These are phyloP conservation scores for Wallemia mellicola DNA, from an alignment of 1,284 basidiomycete genomes.

Conservation along the genomic window DNA sequence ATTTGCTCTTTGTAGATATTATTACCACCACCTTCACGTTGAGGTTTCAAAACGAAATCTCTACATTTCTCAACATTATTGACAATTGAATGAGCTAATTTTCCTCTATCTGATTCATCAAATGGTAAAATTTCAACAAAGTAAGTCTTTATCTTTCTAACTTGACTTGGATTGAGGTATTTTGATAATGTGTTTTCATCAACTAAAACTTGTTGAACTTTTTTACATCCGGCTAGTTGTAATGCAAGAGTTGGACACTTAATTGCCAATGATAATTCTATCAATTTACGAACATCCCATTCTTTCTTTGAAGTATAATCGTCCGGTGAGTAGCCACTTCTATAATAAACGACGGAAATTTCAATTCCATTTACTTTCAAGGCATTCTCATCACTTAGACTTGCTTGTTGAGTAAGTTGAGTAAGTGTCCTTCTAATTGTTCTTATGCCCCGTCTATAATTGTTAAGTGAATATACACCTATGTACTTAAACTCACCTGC, in stretches of 20 bases:
- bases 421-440: conserved; percentile 44
- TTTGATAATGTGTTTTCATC: conserved; percentile 39
- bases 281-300: conserved; percentile 38
- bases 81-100: conserved; percentile 26
- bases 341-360: conserved; percentile 60
- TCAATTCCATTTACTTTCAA: conserved; percentile 18
- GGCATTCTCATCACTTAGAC: background rate
- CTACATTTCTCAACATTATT: conserved; percentile 19
- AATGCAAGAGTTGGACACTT: conserved; percentile 76
- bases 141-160: background rate
- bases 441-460: conserved; percentile 35
- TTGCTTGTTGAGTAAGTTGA: conserved; percentile 21
- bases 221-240: conserved; percentile 83
- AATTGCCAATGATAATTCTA: conserved; percentile 56
- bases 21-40: conserved; percentile 88
- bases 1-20: conserved; percentile 74
- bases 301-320: conserved; percentile 36
- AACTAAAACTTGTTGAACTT: conserved; percentile 70
- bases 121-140: conserved; percentile 5
- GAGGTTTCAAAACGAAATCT: conserved; percentile 67
- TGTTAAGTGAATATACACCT: no score
- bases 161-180: conserved; percentile 22
- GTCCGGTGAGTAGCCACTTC: conserved; percentile 54
- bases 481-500: conserved; percentile 45
- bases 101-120: conserved; percentile 18